Conservation (phyloP, 129 eudicot species). For the Flaveria linearis region DNA sequence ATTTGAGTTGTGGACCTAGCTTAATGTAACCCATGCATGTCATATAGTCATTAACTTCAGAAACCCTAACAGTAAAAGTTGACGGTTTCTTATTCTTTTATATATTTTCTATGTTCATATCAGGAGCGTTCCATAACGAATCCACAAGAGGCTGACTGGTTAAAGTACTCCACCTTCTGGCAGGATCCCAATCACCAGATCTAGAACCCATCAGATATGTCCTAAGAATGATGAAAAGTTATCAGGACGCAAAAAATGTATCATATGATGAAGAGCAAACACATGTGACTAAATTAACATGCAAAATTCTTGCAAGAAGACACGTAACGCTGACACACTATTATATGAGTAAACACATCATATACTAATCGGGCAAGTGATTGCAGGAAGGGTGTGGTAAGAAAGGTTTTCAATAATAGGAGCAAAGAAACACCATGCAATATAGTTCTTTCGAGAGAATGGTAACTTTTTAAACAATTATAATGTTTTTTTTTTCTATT, state of each 20-base stretch:
- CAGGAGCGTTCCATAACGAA: conserved; percentile 76
- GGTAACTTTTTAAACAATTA: conserved; percentile 23
- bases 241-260: conserved; percentile 3
- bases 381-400: background rate
- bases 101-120: conserved; percentile 14
- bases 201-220: conserved; percentile 30
- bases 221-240: too few species aligned
- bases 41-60: too few species aligned
- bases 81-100: background rate
- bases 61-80: too few species aligned
- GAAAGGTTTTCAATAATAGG: conserved; percentile 17
- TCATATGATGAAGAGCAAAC: too few species aligned
- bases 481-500: background rate
- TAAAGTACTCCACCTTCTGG: conserved; percentile 94
- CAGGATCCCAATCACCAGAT: conserved; percentile 96
- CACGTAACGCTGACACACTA: too few species aligned
- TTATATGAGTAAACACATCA: background rate
- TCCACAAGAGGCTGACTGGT: conserved; percentile 88
- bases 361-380: too few species aligned
- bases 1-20: too few species aligned
- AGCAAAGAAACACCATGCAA: conserved; percentile 1
- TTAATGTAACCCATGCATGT: too few species aligned
- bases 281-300: background rate
- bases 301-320: too few species aligned
- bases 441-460: conserved; percentile 19